Evolutionary conservation across 495 filamentous ascomycete genomes (phyloP).

Genomic region (Aspergillus cristatus): DNA sequence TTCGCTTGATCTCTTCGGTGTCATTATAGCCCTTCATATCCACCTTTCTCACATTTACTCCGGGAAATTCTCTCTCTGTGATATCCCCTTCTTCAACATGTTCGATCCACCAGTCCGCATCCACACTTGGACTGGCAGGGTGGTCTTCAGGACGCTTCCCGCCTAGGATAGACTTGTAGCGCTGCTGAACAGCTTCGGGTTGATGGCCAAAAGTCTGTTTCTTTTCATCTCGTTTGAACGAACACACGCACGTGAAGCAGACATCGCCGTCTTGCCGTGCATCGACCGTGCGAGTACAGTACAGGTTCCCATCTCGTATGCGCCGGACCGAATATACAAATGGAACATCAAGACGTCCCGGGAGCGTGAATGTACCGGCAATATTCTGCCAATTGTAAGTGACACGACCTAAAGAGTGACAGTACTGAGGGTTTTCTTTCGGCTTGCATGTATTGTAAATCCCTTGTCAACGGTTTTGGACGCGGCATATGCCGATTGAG

Average conservation of each 20-base stretch:
- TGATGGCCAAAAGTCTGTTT: slow-evolving; percentile 29
- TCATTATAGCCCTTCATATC: slow-evolving; percentile 51
- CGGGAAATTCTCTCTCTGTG: slow-evolving; percentile 43
- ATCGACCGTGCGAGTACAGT: slow-evolving; percentile 51
- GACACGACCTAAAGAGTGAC: background rate
- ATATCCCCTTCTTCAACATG: slow-evolving; percentile 14
- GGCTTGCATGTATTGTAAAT: slow-evolving; percentile 53
- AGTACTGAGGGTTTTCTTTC: background rate
- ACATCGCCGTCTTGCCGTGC: slow-evolving; percentile 37
- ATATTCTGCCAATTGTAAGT: slow-evolving; percentile 41
- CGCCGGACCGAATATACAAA: slow-evolving; percentile 51
- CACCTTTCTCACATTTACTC: slow-evolving; percentile 52
- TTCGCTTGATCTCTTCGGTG: slow-evolving; percentile 20
- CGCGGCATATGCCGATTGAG: slow-evolving; percentile 54
- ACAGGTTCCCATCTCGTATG: slow-evolving; percentile 46
- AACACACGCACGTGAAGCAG: slow-evolving; percentile 52
- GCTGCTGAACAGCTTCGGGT: slow-evolving; percentile 18
- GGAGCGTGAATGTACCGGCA: slow-evolving; percentile 57
- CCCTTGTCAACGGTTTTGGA: slow-evolving; percentile 43
- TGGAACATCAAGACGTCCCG: slow-evolving; percentile 42
- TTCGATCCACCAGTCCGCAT: slow-evolving; percentile 38
- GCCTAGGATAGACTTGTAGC: slow-evolving; percentile 28
- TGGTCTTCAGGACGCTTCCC: slow-evolving; percentile 32
- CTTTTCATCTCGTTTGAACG: slow-evolving; percentile 48
- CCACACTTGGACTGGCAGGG: slow-evolving; percentile 30